Percentiles rank a stretch among this genome's conserved stretches.
These are phyloP conservation scores for Quercus lobata DNA, from an alignment of 331 rosid species.

Conservation along the genomic window DNA sequence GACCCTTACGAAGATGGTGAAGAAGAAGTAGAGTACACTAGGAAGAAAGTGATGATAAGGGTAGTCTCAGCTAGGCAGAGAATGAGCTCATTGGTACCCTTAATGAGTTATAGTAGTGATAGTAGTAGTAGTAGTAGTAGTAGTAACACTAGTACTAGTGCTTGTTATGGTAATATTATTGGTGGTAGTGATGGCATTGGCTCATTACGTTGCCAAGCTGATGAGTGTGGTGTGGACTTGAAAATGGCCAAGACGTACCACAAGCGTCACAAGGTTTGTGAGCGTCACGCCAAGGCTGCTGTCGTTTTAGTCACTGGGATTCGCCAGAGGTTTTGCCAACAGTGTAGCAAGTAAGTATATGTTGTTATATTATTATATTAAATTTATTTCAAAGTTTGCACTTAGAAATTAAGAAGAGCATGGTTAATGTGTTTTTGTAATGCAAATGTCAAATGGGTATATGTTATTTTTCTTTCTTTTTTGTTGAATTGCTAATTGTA, in stretches of 20 bases:
- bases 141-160: too few species aligned
- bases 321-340: constrained; percentile 42
- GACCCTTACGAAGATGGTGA: neutral
- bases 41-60: constrained; percentile 18
- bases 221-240: constrained; percentile 26
- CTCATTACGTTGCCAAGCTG: constrained; percentile 22
- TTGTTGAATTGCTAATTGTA: neutral
- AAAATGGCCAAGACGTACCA: constrained; percentile 20
- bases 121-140: neutral
- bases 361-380: too few species aligned
- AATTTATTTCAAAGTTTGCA: neutral
- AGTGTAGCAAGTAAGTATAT: constrained; percentile 27
- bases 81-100: neutral
- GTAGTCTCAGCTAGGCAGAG: constrained; percentile 12
- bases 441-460: neutral
- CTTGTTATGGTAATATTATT: too few species aligned
- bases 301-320: constrained; percentile 23
- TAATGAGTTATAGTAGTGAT: neutral
- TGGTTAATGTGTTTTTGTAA: neutral
- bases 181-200: neutral
- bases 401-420: neutral
- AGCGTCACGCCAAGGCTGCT: constrained; percentile 25
- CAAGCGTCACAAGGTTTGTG: constrained; percentile 33
- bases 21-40: neutral
- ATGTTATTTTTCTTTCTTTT: neutral